Conservation (phyloP, 805 yeast species). For the Candida manassasensis region DNA sequence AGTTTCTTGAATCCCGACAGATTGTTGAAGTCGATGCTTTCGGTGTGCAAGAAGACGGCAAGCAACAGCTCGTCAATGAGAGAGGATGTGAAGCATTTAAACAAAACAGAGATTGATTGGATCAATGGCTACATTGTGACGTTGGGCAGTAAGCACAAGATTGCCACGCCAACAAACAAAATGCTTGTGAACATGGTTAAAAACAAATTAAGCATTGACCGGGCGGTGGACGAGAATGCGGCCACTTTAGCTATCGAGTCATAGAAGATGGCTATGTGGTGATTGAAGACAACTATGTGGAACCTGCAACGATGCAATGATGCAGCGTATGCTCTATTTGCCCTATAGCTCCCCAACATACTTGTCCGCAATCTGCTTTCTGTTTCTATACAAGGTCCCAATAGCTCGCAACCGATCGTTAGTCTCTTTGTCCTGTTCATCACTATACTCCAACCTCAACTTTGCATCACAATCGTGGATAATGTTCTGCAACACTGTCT, state of each 20-base stretch:
- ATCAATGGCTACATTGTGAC: constrained; percentile 75
- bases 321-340: background rate
- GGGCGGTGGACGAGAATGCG: constrained; percentile 20
- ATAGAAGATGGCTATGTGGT: too few species aligned
- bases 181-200: constrained; percentile 44
- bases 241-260: constrained; percentile 5
- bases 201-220: constrained; percentile 27
- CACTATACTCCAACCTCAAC: constrained; percentile 13
- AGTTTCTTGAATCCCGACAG: constrained; percentile 28
- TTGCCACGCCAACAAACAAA: constrained; percentile 44
- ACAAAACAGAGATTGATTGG: constrained; percentile 71
- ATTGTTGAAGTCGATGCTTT: constrained; percentile 27
- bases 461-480: constrained; percentile 18
- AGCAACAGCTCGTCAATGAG: constrained; percentile 69
- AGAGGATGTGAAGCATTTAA: constrained; percentile 52
- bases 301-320: too few species aligned
- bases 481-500: constrained; percentile 28
- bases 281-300: too few species aligned
- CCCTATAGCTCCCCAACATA: constrained; percentile 7
- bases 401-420: constrained; percentile 17
- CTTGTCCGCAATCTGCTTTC: constrained; percentile 19
- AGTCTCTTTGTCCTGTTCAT: constrained; percentile 13
- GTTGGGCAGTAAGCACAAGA: constrained; percentile 45
- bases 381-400: constrained; percentile 22
- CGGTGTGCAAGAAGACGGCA: constrained; percentile 36